These are phyloP conservation scores for Xylariaceae sp. DNA, from an alignment of 2,329 filamentous ascomycete genomes.

Conservation along the genomic window DNA sequence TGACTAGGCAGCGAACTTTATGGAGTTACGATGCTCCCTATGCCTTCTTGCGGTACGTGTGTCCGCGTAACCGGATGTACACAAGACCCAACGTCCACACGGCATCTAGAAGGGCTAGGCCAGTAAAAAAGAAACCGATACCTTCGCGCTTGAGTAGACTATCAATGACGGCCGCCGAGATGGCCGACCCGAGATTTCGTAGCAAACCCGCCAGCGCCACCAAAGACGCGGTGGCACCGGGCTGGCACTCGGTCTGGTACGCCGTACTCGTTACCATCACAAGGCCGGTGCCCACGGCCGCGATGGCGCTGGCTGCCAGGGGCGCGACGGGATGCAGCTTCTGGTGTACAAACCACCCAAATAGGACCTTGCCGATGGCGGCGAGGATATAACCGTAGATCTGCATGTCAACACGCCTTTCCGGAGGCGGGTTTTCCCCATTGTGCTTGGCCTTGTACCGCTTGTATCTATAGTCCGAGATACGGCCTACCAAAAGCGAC, in stretches of 20 bases:
- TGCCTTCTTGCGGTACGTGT: conserved; percentile 7
- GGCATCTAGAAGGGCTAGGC: conserved; percentile 33
- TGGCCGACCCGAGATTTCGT: conserved; percentile 39
- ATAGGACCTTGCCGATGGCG: conserved; percentile 38
- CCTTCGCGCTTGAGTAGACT: conserved; percentile 34
- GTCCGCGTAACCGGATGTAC: conserved; percentile 9
- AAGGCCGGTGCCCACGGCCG: conserved; percentile 38
- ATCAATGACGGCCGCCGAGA: conserved; percentile 37
- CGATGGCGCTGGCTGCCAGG: conserved; percentile 28
- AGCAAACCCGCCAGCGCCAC: conserved; percentile 41
- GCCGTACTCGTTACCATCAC: conserved; percentile 42
- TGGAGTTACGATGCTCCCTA: too few species aligned
- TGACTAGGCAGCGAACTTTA: too few species aligned
- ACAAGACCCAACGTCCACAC: conserved; percentile 5
- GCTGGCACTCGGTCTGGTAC: conserved; percentile 40
- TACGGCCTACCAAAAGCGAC: conserved; percentile 33
- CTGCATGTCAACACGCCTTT: conserved; percentile 39
- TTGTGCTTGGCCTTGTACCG: conserved; percentile 20
- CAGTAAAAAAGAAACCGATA: conserved; percentile 40
- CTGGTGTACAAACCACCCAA: conserved; percentile 38
- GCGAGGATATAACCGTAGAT: conserved; percentile 39
- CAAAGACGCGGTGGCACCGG: conserved; percentile 37
- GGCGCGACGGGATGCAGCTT: conserved; percentile 29
- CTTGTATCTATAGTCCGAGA: conserved; percentile 35
- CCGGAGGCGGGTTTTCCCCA: conserved; percentile 29